These are phyloP conservation scores for Euphorbia lathyris DNA, from an alignment of 345 rosid genomes.

Conservation along the genomic window DNA sequence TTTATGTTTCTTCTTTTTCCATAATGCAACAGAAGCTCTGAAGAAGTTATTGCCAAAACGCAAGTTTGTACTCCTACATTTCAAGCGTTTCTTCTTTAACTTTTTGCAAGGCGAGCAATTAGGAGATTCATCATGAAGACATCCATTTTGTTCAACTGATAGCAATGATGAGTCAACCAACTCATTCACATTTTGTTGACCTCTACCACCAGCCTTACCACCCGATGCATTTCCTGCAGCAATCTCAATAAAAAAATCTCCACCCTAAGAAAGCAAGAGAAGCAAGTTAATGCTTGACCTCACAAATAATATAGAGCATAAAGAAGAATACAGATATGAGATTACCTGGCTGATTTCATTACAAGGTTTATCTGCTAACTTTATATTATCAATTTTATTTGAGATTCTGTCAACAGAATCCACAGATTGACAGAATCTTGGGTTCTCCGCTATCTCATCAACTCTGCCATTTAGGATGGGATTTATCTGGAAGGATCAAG, in stretches of 20 bases:
- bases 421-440: not conserved
- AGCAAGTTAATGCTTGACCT: slow-evolving; percentile 25
- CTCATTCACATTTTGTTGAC: slow-evolving; percentile 23
- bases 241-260: slow-evolving; percentile 13
- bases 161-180: slow-evolving; percentile 12
- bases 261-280: slow-evolving; percentile 35
- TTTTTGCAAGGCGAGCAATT: slow-evolving; percentile 26
- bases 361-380: slow-evolving; percentile 19
- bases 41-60: slow-evolving; percentile 46
- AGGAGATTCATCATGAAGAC: slow-evolving; percentile 21
- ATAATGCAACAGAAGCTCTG: slow-evolving; percentile 35
- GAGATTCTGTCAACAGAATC: slow-evolving; percentile 9
- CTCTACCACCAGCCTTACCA: slow-evolving; percentile 27
- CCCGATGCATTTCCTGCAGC: slow-evolving; percentile 15
- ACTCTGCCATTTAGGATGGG: slow-evolving; percentile 14
- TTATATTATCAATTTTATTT: slow-evolving; percentile 9
- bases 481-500: slow-evolving; percentile 32
- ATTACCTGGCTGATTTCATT: slow-evolving; percentile 30
- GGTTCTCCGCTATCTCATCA: not conserved
- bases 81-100: slow-evolving; percentile 43
- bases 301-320: not conserved
- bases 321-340: not conserved
- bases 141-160: slow-evolving; percentile 18
- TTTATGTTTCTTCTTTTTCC: slow-evolving; percentile 49
- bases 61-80: slow-evolving; percentile 27